Conservation (phyloP, 768 basidiomycete species). For the Mycena metata region DNA sequence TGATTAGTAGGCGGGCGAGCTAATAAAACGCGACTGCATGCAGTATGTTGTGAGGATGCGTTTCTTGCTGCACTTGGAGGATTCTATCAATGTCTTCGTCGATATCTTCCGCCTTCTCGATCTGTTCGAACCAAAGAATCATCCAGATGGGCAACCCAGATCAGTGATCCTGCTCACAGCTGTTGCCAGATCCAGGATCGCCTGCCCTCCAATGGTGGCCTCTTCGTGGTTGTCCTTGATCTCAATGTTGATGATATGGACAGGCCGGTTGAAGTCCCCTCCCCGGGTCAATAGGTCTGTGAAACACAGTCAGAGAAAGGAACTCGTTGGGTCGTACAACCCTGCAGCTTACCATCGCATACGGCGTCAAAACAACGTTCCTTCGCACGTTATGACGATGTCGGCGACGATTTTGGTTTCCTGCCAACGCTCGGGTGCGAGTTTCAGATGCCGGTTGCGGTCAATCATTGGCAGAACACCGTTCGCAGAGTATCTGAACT, state of each 20-base stretch:
- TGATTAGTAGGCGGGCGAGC: no score
- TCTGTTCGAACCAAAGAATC: constrained; percentile 59
- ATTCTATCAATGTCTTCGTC: constrained; percentile 94
- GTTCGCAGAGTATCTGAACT: constrained; percentile 87
- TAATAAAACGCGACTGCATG: constrained; percentile 95
- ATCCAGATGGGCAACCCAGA: constrained; percentile 31
- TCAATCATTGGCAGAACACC: constrained; percentile 97
- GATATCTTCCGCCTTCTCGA: constrained; percentile 87
- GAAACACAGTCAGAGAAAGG: not conserved
- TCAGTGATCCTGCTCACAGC: constrained; percentile 70
- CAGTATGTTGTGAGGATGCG: constrained; percentile 91
- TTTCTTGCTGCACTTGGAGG: constrained; percentile 86
- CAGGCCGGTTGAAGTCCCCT: constrained; percentile 93
- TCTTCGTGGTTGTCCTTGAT: constrained; percentile 99
- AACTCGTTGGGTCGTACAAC: not conserved
- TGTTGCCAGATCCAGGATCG: constrained; percentile 91
- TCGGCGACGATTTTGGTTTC: constrained; percentile 92
- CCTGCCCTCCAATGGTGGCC: constrained; percentile 94
- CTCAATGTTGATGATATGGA: constrained; percentile 97
- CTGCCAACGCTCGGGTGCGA: constrained; percentile 97
- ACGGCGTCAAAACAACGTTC: constrained; percentile 99
- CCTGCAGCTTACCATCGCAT: constrained; percentile 83
- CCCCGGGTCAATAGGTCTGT: constrained; percentile 88
- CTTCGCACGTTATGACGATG: constrained; percentile 98
- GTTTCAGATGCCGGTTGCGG: constrained; percentile 91